Evolutionary conservation across 148 eudicot genomes (phyloP), one percentile per base, ranked within the genome.

Genomic region (Camellia japonica): DNA sequence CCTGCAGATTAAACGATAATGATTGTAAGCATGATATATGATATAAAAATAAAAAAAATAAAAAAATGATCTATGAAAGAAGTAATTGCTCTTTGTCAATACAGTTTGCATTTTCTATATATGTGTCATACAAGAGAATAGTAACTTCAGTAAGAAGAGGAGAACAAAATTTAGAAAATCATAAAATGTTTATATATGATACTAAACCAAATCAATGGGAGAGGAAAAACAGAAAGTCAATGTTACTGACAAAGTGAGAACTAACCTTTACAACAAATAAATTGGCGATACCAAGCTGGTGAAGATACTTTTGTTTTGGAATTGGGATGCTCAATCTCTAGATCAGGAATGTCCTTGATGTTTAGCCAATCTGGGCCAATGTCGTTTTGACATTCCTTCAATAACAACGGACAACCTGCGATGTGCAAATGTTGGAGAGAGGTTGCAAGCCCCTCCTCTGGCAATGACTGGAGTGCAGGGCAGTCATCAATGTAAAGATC

Each of bases 401-500:
- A 43, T 11, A 84, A 80, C 76, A 74, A 13, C 23, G 59, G 52
- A 49, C 87, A 84, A 15, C 84, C 82, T 81, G 44, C 76, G 19
- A 84, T 81, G 43, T 47, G 73, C 73, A 81, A 64, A 42, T 85
- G 87, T 62, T 65, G 79, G 2, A 81, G 82, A 46, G 80, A 67
- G 70, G 77, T 11, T 0, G 86, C 71, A 43, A 80, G 38, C 68
- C 86, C 86, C 18, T 73, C 81, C 56, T 66, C 86, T 12, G 86
- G 86, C 64, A 84, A 60, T 13, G 70, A 80, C 64, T 68, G 60
- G 23, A 84, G 71, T 18, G 73, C 49, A 9, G 79, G 76, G 43
- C 87, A 84, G 68, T 78, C 66, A 54, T 77, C 59, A 12, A 84
- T 70, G 59, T 81, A 78, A 10, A 84, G 67, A 70, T 84, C 82